Evolutionary conservation across 2,329 filamentous ascomycete genomes (phyloP).

Genomic region (Teratosphaeria zuluensis): DNA sequence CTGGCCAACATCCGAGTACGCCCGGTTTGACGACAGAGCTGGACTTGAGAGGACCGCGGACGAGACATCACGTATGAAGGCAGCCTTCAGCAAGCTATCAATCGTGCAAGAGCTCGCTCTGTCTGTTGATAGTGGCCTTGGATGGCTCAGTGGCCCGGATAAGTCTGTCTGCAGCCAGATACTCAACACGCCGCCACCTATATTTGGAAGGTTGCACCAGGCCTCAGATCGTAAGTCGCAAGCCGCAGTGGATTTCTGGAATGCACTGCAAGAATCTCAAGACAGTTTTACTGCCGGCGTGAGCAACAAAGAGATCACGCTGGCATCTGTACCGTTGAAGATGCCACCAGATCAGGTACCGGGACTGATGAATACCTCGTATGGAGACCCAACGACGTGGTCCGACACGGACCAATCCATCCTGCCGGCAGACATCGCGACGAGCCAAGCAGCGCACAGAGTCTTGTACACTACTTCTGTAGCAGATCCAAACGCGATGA

Average conservation of each 20-base stretch:
- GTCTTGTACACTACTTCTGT: constrained; percentile 25
- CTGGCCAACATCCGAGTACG: constrained; percentile 53
- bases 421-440: not conserved
- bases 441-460: constrained; percentile 11
- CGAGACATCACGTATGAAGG: constrained; percentile 51
- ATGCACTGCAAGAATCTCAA: constrained; percentile 15
- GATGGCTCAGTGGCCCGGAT: constrained; percentile 57
- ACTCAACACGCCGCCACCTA: constrained; percentile 31
- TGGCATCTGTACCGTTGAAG: constrained; percentile 8
- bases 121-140: constrained; percentile 57
- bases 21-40: constrained; percentile 50
- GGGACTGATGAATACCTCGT: constrained; percentile 11
- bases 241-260: constrained; percentile 18
- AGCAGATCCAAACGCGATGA: not conserved
- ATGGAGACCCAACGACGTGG: constrained; percentile 13
- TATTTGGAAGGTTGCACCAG: constrained; percentile 34
- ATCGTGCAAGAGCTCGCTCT: constrained; percentile 55
- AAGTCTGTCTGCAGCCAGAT: constrained; percentile 40
- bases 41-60: constrained; percentile 55
- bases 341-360: constrained; percentile 8
- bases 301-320: constrained; percentile 8
- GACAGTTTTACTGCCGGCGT: not conserved
- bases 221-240: constrained; percentile 11
- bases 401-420: constrained; percentile 7
- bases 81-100: constrained; percentile 48